These are phyloP conservation scores for Zopfia rhizophila DNA, from an alignment of 2,329 filamentous ascomycete genomes.

Conservation along the genomic window DNA sequence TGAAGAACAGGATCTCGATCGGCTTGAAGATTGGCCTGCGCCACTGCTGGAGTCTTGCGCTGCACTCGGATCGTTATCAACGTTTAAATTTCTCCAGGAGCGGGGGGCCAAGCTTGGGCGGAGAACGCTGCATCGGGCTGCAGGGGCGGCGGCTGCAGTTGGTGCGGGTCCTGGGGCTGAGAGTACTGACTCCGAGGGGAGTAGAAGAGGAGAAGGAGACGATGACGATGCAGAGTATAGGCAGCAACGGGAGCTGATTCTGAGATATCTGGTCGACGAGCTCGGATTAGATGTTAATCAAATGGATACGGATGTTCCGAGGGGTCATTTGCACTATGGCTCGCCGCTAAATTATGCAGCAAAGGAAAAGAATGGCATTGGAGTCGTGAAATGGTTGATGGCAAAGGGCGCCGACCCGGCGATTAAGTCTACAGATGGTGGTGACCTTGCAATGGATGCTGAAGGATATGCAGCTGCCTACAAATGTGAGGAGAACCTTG, in stretches of 20 bases:
- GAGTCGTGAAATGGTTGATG: conserved; percentile 13
- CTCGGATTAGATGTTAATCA: conserved; percentile 9
- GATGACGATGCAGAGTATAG: no score
- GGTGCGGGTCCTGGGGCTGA: conserved; percentile 5
- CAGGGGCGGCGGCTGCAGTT: not conserved
- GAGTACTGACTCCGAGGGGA: not conserved
- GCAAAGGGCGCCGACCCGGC: conserved; percentile 14
- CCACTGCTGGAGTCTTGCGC: conserved; percentile 5
- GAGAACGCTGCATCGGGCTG: conserved; percentile 6
- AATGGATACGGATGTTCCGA: conserved; percentile 7
- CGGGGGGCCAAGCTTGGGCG: conserved; percentile 6
- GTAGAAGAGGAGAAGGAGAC: not conserved
- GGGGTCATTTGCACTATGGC: not conserved
- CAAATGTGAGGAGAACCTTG: no score
- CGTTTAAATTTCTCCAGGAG: conserved; percentile 1
- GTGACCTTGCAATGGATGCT: no score
- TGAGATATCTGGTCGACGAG: conserved; percentile 14
- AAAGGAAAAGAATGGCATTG: conserved; percentile 3
- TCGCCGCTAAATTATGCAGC: conserved; percentile 15
- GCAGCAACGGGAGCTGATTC: conserved; percentile 11
- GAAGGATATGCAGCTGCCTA: no score
- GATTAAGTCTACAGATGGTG: no score
- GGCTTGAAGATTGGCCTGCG: not conserved
- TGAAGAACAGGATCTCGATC: conserved; percentile 3
- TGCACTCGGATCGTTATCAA: not conserved